A percentile compares a stretch with the other conserved stretches of the same genome.
Conservation (phyloP, 176 grass and related monocot species). For the Ampelocalamus luodianensis region DNA sequence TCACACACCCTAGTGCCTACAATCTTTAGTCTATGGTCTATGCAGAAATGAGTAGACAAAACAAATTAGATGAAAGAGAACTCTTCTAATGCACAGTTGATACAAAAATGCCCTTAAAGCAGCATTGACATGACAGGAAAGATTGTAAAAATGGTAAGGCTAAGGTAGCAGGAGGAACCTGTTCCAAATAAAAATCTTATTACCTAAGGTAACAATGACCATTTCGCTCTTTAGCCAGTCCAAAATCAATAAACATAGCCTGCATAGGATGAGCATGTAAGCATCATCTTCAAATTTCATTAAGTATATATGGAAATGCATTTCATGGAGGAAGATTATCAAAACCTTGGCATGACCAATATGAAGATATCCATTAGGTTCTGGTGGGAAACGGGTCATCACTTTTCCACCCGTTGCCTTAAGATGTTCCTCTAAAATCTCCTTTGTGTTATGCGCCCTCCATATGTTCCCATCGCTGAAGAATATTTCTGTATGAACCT, state of each 20-base stretch:
- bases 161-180: constrained; percentile 28
- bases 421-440: constrained; percentile 84
- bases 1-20: neutral
- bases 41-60: constrained; percentile 11
- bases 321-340: constrained; percentile 33
- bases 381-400: constrained; percentile 93
- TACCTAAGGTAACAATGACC: constrained; percentile 96
- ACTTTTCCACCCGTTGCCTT: constrained; percentile 95
- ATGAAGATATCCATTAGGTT: constrained; percentile 98
- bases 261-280: constrained; percentile 56
- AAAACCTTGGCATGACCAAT: constrained; percentile 97
- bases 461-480: constrained; percentile 87
- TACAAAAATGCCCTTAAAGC: constrained; percentile 12
- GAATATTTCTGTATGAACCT: constrained; percentile 99
- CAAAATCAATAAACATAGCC: constrained; percentile 99
- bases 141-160: constrained; percentile 19
- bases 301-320: constrained; percentile 23
- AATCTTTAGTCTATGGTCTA: constrained; percentile 8
- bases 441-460: constrained; percentile 89
- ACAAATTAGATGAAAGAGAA: neutral
- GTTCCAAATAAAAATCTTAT: constrained; percentile 24
- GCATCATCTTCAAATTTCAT: constrained; percentile 37
- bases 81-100: neutral
- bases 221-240: constrained; percentile 88
- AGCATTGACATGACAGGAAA: neutral